Base-by-base conservation (phyloP, 2,329 filamentous ascomycete species). In the Aspergillus fijiensis region DNA sequence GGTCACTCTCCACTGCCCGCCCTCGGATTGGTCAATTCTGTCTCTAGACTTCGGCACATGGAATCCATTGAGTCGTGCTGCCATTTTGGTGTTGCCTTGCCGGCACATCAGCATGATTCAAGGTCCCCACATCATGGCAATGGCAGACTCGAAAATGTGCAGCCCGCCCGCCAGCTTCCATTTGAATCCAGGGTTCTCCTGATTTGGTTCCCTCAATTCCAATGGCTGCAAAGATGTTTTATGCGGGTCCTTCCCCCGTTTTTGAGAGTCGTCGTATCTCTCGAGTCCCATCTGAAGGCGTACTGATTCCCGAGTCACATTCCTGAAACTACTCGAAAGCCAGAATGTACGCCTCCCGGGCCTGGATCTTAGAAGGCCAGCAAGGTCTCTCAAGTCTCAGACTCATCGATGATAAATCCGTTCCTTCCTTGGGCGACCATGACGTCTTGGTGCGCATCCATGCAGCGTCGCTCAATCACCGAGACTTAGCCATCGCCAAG, bases 381-480 rank as follows among this genome's bases (percentile, higher is more conserved):
- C 27, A 57, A 12, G 62, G 66, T 6, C 50, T 58, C 12, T 42
- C 54, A 3, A 79, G 77, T 29, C 79, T 91, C 21, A 73, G 80
- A 67, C 81, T 84, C 65, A 75, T 81, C 59, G 80, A 86, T 45
- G 75, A 80, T 57, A 77, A 74, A 0, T 64, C 81, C 0, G 69
- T 89, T 0, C 85, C 87, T 16, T 72, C 84, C 59, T 67, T 88
- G 0, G 87, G 87, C 35, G 86, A 89, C 54, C 82, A 84, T 61
- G 85, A 91, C 19, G 87, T 90, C 11, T 81, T 91, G 19, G 84
- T 92, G 63, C 86, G 85, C 71, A 79, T 80, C 3, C 63, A 77
- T 29, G 77, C 76, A 0, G 76, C 74, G 1, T 74, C 71, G 5
- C 62, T 81, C 16, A 79, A 80, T 61, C 77, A 78, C 53, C 69